Percentiles rank a stretch among this genome's conserved stretches.
These are phyloP conservation scores for Micractinium conductrix DNA, from an alignment of 139 green algal species.

Conservation along the genomic window DNA sequence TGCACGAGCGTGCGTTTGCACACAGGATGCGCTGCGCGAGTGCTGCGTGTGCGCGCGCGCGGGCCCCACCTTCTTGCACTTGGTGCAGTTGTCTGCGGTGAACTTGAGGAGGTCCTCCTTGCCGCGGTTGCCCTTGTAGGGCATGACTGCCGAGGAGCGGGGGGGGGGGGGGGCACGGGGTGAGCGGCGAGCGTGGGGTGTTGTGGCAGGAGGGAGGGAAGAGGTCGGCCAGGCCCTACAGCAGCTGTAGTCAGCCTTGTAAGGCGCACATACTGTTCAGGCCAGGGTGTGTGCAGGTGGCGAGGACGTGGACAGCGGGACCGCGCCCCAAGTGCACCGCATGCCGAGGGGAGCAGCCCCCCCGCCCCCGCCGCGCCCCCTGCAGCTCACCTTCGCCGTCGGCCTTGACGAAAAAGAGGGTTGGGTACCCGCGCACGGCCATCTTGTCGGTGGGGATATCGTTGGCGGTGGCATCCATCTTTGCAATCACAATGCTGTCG, in stretches of 20 bases:
- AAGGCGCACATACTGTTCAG: no score
- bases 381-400: background rate
- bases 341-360: no score
- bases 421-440: slow-evolving; percentile 53
- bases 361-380: no score
- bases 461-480: slow-evolving; percentile 65
- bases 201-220: no score
- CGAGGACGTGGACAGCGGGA: background rate
- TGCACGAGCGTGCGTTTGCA: no score
- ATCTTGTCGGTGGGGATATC: slow-evolving; percentile 51
- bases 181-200: no score
- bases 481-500: slow-evolving; percentile 55
- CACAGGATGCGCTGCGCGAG: no score
- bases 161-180: background rate
- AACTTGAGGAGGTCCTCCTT: slow-evolving; percentile 46
- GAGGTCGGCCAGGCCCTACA: no score
- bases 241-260: no score
- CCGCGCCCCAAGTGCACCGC: no score
- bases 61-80: background rate
- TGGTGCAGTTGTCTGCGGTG: background rate
- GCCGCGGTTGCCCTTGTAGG: slow-evolving; percentile 28
- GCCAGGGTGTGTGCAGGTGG: background rate
- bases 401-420: slow-evolving; percentile 42
- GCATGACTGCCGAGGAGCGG: background rate
- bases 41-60: no score